Percentiles rank a stretch among this genome's conserved stretches.
Conservation (phyloP, 352 stramenopile genomes). For the Phytophthora pistaciae region DNA sequence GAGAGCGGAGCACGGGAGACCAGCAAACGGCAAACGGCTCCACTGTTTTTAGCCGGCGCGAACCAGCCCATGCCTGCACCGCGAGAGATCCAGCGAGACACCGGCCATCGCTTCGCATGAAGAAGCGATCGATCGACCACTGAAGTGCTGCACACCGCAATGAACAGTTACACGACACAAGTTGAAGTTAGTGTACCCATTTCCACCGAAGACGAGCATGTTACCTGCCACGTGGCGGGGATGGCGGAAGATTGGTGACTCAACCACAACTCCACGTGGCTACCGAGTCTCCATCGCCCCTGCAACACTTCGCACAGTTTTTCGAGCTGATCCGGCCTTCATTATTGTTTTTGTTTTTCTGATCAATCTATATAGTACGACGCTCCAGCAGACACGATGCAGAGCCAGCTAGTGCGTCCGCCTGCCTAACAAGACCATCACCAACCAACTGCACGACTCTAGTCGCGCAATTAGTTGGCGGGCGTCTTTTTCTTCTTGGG, state of each 20-base stretch:
- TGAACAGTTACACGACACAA: slow-evolving; percentile 11
- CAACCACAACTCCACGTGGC: background rate
- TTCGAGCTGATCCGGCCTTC: slow-evolving; percentile 12
- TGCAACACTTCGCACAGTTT: no score
- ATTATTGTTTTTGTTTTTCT: slow-evolving; percentile 16
- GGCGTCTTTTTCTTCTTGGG: slow-evolving; percentile 72
- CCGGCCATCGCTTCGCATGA: slow-evolving; percentile 9
- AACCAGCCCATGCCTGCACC: background rate
- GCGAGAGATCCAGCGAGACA: slow-evolving; percentile 19
- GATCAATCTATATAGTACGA: slow-evolving; percentile 50
- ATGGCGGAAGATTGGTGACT: background rate
- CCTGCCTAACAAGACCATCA: slow-evolving; percentile 20
- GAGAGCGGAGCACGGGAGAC: slow-evolving; percentile 14
- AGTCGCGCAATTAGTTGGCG: slow-evolving; percentile 36
- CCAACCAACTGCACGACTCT: slow-evolving; percentile 25
- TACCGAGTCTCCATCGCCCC: no score
- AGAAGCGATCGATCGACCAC: background rate
- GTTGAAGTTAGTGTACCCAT: slow-evolving; percentile 43
- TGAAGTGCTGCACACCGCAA: background rate
- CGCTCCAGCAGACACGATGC: slow-evolving; percentile 2
- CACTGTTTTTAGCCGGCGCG: slow-evolving; percentile 17
- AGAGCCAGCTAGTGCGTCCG: background rate
- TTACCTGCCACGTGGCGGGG: background rate
- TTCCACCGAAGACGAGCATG: slow-evolving; percentile 8
- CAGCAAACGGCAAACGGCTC: slow-evolving; percentile 33